Percentiles rank a stretch among this genome's conserved stretches.
These are phyloP conservation scores for Ceratobasidium theobromae DNA, from an alignment of 1,284 basidiomycete genomes.

Conservation along the genomic window DNA sequence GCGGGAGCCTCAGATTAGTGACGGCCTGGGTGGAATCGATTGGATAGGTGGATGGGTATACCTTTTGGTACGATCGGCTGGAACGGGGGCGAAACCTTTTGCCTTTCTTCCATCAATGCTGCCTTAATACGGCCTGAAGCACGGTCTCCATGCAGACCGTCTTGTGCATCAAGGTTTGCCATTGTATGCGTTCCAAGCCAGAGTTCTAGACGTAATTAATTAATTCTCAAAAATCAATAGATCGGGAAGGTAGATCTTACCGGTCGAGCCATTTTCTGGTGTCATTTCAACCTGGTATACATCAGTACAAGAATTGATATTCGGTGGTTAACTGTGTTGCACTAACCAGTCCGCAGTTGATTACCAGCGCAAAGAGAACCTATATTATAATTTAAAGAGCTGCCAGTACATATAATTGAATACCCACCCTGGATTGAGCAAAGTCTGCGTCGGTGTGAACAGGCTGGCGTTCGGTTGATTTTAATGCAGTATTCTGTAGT, in stretches of 20 bases:
- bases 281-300: conserved; percentile 28
- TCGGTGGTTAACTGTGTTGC: too few relatives aligned
- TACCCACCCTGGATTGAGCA: conserved; percentile 10
- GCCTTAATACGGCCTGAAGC: conserved; percentile 30
- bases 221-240: neutral
- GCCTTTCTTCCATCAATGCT: conserved; percentile 4
- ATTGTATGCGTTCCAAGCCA: conserved; percentile 34
- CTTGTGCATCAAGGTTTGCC: conserved; percentile 25
- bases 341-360: conserved; percentile 30
- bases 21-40: neutral
- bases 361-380: conserved; percentile 30
- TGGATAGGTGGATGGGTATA: neutral
- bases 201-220: conserved; percentile 7
- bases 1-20: neutral
- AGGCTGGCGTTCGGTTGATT: conserved; percentile 30
- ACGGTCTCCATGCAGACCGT: conserved; percentile 27
- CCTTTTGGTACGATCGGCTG: conserved; percentile 33
- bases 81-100: conserved; percentile 22
- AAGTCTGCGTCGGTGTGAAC: conserved; percentile 33
- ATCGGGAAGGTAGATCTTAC: neutral
- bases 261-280: conserved; percentile 34
- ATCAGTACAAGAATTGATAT: neutral
- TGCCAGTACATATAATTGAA: neutral
- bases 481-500: conserved; percentile 28
- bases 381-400: neutral